A percentile compares a stretch with the other conserved stretches of the same genome.
These are phyloP conservation scores for Gnaphalium uliginosum DNA, from an alignment of 129 eudicot genomes.

Conservation along the genomic window DNA sequence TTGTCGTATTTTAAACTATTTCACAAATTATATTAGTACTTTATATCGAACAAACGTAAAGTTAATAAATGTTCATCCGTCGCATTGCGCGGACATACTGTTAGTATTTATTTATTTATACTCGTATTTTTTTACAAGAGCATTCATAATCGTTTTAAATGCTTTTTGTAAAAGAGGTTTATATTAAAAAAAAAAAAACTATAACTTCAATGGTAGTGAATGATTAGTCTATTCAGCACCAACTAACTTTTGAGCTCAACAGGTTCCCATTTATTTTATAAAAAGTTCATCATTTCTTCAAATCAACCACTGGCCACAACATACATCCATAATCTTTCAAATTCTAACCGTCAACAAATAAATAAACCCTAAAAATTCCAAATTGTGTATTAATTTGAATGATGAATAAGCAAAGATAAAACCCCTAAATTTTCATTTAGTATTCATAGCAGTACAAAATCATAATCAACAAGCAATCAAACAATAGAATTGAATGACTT, in stretches of 20 bases:
- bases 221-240: slow-evolving; percentile 3
- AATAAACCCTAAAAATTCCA: neutral
- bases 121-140: too few relatives aligned
- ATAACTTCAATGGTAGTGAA: too few relatives aligned
- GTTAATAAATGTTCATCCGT: too few relatives aligned
- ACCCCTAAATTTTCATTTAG: neutral
- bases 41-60: too few relatives aligned
- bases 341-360: neutral
- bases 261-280: neutral
- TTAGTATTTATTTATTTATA: too few relatives aligned
- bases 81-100: too few relatives aligned
- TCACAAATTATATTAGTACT: too few relatives aligned
- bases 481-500: neutral
- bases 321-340: slow-evolving; percentile 12
- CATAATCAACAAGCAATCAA: slow-evolving; percentile 14
- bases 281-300: neutral
- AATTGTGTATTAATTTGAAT: slow-evolving; percentile 16
- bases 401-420: slow-evolving; percentile 5
- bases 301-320: slow-evolving; percentile 6
- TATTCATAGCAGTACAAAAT: neutral
- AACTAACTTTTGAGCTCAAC: neutral
- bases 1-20: too few relatives aligned
- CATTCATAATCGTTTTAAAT: too few relatives aligned
- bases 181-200: too few relatives aligned
- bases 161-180: too few relatives aligned